Conservation (phyloP, 1,284 basidiomycete genomes). For the Ustilago vetiveriae region DNA sequence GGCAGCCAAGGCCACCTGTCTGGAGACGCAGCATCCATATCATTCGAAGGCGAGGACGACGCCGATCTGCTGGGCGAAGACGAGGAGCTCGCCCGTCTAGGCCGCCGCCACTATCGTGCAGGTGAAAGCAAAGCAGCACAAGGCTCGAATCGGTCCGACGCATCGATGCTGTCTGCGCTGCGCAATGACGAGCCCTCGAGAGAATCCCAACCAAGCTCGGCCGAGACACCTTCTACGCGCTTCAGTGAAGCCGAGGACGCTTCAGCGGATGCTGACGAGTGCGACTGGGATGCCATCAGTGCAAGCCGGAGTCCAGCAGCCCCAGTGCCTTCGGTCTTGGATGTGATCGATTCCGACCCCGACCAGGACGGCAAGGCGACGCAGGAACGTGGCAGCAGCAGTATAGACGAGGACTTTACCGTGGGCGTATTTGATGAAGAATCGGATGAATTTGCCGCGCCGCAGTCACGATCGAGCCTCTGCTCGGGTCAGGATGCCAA, state of each 20-base stretch:
- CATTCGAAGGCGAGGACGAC: conserved; percentile 34
- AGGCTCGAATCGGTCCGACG: conserved; percentile 15
- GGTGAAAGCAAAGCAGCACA: background rate
- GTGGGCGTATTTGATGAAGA: conserved; percentile 38
- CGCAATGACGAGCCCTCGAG: conserved; percentile 17
- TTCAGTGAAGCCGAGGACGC: conserved; percentile 37
- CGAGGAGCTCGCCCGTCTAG: background rate
- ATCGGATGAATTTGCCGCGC: conserved; percentile 12
- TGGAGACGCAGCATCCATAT: conserved; percentile 17
- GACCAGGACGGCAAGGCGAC: background rate
- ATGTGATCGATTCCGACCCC: background rate
- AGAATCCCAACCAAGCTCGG: conserved; percentile 38
- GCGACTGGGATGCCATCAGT: conserved; percentile 40
- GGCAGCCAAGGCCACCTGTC: background rate
- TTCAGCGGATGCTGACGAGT: conserved; percentile 16
- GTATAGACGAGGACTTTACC: conserved; percentile 40
- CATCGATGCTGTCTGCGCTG: conserved; percentile 24
- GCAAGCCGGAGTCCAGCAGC: conserved; percentile 23
- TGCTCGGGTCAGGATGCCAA: background rate
- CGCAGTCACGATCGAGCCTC: conserved; percentile 12
- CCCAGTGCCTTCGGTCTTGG: conserved; percentile 8
- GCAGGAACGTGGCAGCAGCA: conserved; percentile 5
- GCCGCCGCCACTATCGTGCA: conserved; percentile 2
- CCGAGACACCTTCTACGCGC: conserved; percentile 36
- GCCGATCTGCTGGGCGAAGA: conserved; percentile 36